Evolutionary conservation across 345 rosid genomes (phyloP).

Genomic region (Dovyalis caffra): DNA sequence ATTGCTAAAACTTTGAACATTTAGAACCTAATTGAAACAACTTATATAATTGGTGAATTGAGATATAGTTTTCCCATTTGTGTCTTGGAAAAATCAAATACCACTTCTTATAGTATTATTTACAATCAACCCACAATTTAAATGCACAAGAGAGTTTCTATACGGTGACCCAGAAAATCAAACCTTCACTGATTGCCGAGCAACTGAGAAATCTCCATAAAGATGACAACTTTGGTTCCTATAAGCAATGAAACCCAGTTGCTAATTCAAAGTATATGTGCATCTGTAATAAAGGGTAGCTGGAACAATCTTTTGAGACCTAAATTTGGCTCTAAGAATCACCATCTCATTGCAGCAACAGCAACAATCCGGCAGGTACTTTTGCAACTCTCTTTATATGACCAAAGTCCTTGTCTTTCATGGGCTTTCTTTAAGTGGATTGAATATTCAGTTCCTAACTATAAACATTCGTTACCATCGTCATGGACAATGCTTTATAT

Average conservation of each 20-base stretch:
- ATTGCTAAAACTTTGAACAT: not conserved
- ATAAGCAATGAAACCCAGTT: constrained; percentile 32
- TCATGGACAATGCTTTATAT: constrained; percentile 81
- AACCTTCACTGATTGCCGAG: not conserved
- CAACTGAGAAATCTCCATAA: not conserved
- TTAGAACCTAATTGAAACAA: not conserved
- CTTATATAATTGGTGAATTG: too few relatives aligned
- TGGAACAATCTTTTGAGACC: constrained; percentile 53
- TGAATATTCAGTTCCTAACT: constrained; percentile 44
- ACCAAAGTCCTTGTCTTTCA: constrained; percentile 42
- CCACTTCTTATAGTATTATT: not conserved
- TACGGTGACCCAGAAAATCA: too few relatives aligned
- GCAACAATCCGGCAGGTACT: constrained; percentile 49
- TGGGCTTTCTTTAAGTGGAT: constrained; percentile 61
- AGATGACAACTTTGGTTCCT: constrained; percentile 11
- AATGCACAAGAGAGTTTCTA: too few relatives aligned
- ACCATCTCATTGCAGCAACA: constrained; percentile 33
- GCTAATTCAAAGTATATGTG: constrained; percentile 42
- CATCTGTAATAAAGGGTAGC: constrained; percentile 55
- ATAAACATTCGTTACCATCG: constrained; percentile 59
- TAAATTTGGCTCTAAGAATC: constrained; percentile 24
- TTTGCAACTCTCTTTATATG: constrained; percentile 37
- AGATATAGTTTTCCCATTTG: too few relatives aligned
- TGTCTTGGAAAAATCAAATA: too few relatives aligned
- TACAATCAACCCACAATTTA: too few relatives aligned